Evolutionary conservation across 2,329 filamentous ascomycete genomes (phyloP).

Genomic region (Colletotrichum simmondsii): DNA sequence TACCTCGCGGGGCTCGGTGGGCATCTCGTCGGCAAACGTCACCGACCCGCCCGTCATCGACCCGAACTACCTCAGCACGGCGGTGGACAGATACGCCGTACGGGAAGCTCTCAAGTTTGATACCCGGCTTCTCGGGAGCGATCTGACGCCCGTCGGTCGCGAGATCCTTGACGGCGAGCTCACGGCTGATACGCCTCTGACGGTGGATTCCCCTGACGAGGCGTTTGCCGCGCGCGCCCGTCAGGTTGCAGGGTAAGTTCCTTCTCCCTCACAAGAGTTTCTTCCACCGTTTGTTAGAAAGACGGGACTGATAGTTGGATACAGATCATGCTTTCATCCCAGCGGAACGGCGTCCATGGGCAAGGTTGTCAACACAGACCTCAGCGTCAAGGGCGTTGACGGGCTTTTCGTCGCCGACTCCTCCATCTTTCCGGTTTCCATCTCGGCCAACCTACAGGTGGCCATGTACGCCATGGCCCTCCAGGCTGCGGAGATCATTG

Average conservation of each 20-base stretch:
- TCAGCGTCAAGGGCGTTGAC: slow-evolving; percentile 49
- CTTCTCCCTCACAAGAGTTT: no score
- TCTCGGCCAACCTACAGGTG: slow-evolving; percentile 52
- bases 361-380: slow-evolving; percentile 43
- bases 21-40: not conserved
- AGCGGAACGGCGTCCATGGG: slow-evolving; percentile 45
- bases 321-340: slow-evolving; percentile 38
- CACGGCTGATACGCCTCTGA: slow-evolving; percentile 37
- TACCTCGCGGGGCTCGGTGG: not conserved
- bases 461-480: slow-evolving; percentile 67
- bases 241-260: slow-evolving; percentile 4
- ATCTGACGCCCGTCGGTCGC: slow-evolving; percentile 34
- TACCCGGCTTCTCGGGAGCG: slow-evolving; percentile 37
- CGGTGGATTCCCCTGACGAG: slow-evolving; percentile 38
- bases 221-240: slow-evolving; percentile 2
- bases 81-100: slow-evolving; percentile 37
- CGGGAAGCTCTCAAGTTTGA: slow-evolving; percentile 40
- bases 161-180: slow-evolving; percentile 40
- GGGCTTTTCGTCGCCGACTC: slow-evolving; percentile 51
- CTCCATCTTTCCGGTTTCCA: slow-evolving; percentile 43
- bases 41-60: not conserved
- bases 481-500: slow-evolving; percentile 69
- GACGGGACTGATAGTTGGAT: not conserved
- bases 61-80: not conserved
- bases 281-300: no score